Base-by-base conservation (phyloP, 805 yeast species). In the Candida glaebosa region DNA sequence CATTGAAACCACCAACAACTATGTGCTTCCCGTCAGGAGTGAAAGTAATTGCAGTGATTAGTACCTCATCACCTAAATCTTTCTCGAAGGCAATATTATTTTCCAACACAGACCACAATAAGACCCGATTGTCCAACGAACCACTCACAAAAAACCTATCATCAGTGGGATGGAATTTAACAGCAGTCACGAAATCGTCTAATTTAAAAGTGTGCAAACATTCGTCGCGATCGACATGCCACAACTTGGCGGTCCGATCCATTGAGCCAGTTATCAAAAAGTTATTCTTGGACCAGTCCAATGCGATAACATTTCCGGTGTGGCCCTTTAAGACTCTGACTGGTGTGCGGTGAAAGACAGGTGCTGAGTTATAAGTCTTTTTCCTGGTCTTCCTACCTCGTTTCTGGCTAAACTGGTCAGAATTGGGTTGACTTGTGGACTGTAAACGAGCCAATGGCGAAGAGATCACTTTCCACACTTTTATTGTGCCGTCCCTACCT, bases 241-340 rank as follows among this genome's bases (percentile, higher is more conserved):
- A 90, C 36, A 90, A 64, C 48, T 78, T 77, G 2, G 81, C 95
- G 0, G 95, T 83, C 47, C 78, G 75, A 61, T 90, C 98, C 83
- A 86, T 84, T 1, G 95, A 84, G 3, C 93, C 82, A 0, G 93
- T 73, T 1, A 88, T 57, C 22, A 91, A 57, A 51, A 90, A 90
- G 56, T 83, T 83, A 61, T 88, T 89, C 51, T 82, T 83, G 39
- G 95, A 84, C 97, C 97, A 90, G 52, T 86, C 87, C 25, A 90
- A 55, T 8, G 85, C 78, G n/a, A 87, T 59, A 12, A 91, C 73
- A 44, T 87, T 84, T 35, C 76, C 76, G 1, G 75, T 60, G 60
- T 91, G 97, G 14, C 86, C 93, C 32, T 58, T 61, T 46, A 79
- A 84, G 10, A 73, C 73, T 22, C 77, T 70, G 12, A 71, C 57